Evolutionary conservation across 2,329 filamentous ascomycete genomes (phyloP), one percentile per base, ranked within the genome.

Genomic region (Hymenoscyphus scutula): DNA sequence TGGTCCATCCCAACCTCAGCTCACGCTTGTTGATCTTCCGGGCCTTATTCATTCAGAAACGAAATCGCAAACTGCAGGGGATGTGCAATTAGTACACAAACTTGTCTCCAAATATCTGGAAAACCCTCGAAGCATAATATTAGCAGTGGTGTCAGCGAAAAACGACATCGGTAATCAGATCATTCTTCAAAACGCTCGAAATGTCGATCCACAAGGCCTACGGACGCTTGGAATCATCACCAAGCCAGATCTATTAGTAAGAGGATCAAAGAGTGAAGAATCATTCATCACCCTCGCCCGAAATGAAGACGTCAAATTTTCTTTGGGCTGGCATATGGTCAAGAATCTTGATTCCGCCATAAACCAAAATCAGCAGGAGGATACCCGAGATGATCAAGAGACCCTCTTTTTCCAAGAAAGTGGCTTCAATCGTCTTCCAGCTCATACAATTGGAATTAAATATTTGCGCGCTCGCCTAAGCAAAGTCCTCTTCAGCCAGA

Each of bases 91-190:
- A 1, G 80, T 87, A 5, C 65, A 74, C 5, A 69, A 78, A 0
- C 74, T 87, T 11, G 81, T 86, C 1, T 68, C 78, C 1, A 71
- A 72, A 0, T 84, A 84, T 72, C 84, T 84, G 81, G 82, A 81
- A 75, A 81, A 81, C 64, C 75, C 80, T 0, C 78, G 82, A 34
- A 84, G 81, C 53, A 82, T 84, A 54, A 84, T 84, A 53, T 75
- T 84, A 2, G 82, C 82, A 34, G 82, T 84, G 27, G 78, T 84
- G 19, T 81, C 81, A 3, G 82, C 81, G 25, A 84, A 84, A 71
- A 81, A 80, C 53, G 81, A 84, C 65, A 90, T 90, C 66, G 82
- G 82, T 5, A 82, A 85, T 34, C 87, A 90, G 68, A 75, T 79
- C 10, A 80, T 90, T 4, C 74, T 84, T 0, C 77, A 81, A 13